Base-by-base conservation (phyloP, 495 filamentous ascomycete species). In the Lasiosphaeris hirsuta region DNA sequence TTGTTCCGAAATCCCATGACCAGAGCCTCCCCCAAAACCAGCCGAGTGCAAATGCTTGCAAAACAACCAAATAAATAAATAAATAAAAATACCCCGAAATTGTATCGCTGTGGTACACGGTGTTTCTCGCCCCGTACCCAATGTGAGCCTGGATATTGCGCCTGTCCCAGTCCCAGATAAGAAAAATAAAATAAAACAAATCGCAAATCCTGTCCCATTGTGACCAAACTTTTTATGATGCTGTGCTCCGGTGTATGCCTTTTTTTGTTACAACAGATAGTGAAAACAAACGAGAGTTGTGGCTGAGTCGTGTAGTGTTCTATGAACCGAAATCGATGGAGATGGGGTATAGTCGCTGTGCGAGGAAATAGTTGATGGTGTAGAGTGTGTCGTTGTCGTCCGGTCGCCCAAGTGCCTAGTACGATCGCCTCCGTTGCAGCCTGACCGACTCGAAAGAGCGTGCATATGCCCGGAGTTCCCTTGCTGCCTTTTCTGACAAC, bases 381-480 rank as follows among this genome's bases (percentile, higher is more conserved):
- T 44, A 46, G 54, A 47, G 43, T 2, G 37, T 41, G 44, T 57
- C 4, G 45, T 43, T 23, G 38, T 46, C 62, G 59, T 69, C 45
- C n/a, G n/a, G 62, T 59, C 49, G 58, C n/a, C n/a, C n/a, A 19
- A 17, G 13, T 46, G n/a, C 56, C 57, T 66, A 61, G 65, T 72
- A 68, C 40, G 81, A 84, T 66, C 80, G 77, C 56, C 79, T 63
- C 56, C 81, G 73, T 54, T 76, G 74, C 36, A 75, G 69, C 52
- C 90, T 84, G 48, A 87, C 83, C 53, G 87, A 89, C 67, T 96
- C 92, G 74, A 97, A 96, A 4, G 86, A 90, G 68, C 84, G 87
- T 36, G 90, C 89, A 71, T 96, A 97, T 56, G 86, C 86, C 45
- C 88, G 84, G 48, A 97, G 82, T 70, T 96, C 89, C 68, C 82